These are phyloP conservation scores for Phytopythium helicoides DNA, from an alignment of 352 stramenopile species.

Conservation along the genomic window DNA sequence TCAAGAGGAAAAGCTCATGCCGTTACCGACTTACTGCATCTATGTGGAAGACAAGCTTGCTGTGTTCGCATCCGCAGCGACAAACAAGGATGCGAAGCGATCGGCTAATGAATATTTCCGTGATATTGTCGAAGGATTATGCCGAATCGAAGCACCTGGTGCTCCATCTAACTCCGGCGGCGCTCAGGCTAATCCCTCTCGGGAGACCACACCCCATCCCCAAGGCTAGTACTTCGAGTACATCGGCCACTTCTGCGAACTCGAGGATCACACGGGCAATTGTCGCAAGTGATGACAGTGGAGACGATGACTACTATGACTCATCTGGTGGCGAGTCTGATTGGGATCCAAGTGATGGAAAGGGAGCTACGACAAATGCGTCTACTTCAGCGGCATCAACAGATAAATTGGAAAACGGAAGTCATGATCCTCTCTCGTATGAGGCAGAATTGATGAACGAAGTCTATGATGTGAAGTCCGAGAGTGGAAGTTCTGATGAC, in stretches of 20 bases:
- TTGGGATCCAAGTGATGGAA: conserved; percentile 29
- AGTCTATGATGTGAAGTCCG: conserved; percentile 48
- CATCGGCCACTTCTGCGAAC: conserved; percentile 6
- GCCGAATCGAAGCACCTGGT: background rate
- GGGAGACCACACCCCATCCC: background rate
- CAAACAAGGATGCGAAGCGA: conserved; percentile 70
- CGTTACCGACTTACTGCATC: conserved; percentile 56
- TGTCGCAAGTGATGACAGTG: conserved; percentile 62
- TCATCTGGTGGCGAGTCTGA: conserved; percentile 32
- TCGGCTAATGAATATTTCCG: conserved; percentile 70
- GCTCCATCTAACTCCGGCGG: no score
- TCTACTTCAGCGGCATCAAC: background rate
- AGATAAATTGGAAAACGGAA: background rate
- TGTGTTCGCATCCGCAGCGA: conserved; percentile 59
- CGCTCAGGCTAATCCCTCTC: no score
- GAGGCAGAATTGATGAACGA: conserved; percentile 32
- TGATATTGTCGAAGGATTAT: conserved; percentile 51
- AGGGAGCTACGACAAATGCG: conserved; percentile 12
- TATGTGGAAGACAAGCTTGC: conserved; percentile 35
- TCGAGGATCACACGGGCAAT: conserved; percentile 41
- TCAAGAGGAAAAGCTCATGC: conserved; percentile 30
- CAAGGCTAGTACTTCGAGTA: background rate
- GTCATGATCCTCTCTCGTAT: conserved; percentile 7
- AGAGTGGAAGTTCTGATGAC: conserved; percentile 41
- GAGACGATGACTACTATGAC: conserved; percentile 59